Percentiles rank a stretch among this genome's conserved stretches.
Conservation (phyloP, 140 eudicot species). For the Anethum foeniculum region DNA sequence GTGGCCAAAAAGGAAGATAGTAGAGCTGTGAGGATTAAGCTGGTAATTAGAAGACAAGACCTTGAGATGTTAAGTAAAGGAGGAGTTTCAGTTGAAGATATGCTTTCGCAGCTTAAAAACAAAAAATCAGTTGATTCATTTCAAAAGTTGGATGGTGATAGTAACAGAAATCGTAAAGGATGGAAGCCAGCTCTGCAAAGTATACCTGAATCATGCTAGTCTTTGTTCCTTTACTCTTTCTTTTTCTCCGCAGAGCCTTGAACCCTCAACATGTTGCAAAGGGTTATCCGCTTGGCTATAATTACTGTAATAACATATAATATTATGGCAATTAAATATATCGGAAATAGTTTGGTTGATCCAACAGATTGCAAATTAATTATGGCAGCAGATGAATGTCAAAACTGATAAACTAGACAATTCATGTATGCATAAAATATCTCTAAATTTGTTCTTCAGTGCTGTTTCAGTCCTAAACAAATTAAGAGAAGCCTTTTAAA, state of each 20-base stretch:
- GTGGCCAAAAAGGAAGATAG: slow-evolving; percentile 1
- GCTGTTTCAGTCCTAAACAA: too few species aligned
- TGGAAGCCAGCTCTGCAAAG: slow-evolving; percentile 64
- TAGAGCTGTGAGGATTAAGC: slow-evolving; percentile 55
- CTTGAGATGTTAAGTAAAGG: slow-evolving; percentile 51
- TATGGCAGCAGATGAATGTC: neutral
- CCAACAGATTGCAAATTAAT: neutral
- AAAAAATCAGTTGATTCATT: slow-evolving; percentile 16
- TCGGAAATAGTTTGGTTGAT: neutral
- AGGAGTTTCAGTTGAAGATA: slow-evolving; percentile 41
- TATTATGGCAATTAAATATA: neutral
- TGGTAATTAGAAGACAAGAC: slow-evolving; percentile 62
- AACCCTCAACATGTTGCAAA: neutral
- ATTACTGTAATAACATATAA: neutral
- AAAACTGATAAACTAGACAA: neutral
- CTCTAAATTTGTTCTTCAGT: neutral
- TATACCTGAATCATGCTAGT: slow-evolving; percentile 57
- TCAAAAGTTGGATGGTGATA: slow-evolving; percentile 12
- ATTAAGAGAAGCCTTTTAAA: too few species aligned
- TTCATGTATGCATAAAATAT: neutral
- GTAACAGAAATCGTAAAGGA: slow-evolving; percentile 22
- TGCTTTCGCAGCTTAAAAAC: slow-evolving; percentile 33
- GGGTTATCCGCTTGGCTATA: neutral
- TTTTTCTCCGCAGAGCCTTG: neutral
- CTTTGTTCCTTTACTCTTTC: neutral